Evolutionary conservation across 2,329 filamentous ascomycete genomes (phyloP), one percentile per base, ranked within the genome.

Genomic region (Coniochaeta ligniaria): DNA sequence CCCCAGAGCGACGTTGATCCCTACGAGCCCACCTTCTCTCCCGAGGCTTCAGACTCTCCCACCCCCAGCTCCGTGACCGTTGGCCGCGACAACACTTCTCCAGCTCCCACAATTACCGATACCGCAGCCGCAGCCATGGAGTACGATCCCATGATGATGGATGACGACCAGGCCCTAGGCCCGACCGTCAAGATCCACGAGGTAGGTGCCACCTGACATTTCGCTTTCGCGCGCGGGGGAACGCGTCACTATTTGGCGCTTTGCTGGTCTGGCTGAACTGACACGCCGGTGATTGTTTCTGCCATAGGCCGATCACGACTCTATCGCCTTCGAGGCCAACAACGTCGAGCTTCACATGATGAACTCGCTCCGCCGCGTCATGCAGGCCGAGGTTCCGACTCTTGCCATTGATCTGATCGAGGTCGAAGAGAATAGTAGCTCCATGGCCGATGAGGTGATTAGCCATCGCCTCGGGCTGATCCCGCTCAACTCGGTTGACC

Each of bases 381-480:
- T 98, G 78, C 88, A 96, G 66, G 91, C 92, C 69, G 94, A 99
- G 77, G 90, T 99, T 62, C 93, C 94, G 12, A 97, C 92, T 26
- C 87, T 98, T 68, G 93, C 95, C 64, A 93, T 98, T 74, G 94
- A 99, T 71, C 84, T 96, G 16, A 93, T 98, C 64, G 92, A 98
- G 74, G 88, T 99, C 66, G 88, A 96, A 71, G 84, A 83, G 70
- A 99, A 99, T 80, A 96, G 90, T 61, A 96, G 93, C n/a, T 93
- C 97, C 5, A 86, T 98, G 16, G 91, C 94, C 63, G 94, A 99
- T 75, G 94, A 99, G 76, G 96, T 98, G 75, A 88, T 99, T 66
- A 89, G 91, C 57, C 94, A 98, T 75, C 89, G 94, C 54, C 83
- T 99, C 16, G 94, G 95, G 35, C 85, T 98, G 55, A 87, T 98